Percentiles rank a stretch among this genome's conserved stretches.
Conservation (phyloP, 1,284 basidiomycete genomes). For the Ceratobasidium sp. region DNA sequence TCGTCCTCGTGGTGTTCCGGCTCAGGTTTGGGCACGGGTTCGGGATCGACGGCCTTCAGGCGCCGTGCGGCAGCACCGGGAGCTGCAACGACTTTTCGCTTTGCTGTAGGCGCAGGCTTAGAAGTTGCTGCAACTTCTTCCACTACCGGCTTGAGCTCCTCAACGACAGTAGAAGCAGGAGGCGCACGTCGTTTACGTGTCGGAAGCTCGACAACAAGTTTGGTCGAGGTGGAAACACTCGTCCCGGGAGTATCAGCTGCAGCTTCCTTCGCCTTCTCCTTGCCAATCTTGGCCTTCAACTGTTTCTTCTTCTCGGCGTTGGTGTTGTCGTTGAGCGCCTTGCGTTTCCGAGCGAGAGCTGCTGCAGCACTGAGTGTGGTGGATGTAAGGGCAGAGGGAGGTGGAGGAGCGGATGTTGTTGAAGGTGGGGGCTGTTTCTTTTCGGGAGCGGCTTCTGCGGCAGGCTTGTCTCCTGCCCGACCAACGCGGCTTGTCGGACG, state of each 20-base stretch:
- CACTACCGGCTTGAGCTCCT: background rate
- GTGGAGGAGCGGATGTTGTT: background rate
- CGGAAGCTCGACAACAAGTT: slow-evolving; percentile 29
- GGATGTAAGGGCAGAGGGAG: slow-evolving; percentile 2
- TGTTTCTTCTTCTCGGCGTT: slow-evolving; percentile 35
- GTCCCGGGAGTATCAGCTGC: slow-evolving; percentile 5
- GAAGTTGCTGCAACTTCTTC: background rate
- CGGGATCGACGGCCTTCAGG: background rate
- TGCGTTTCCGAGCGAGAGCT: slow-evolving; percentile 11
- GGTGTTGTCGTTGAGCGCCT: slow-evolving; percentile 23
- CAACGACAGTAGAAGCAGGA: background rate
- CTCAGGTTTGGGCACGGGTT: slow-evolving; percentile 6
- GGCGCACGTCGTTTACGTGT: slow-evolving; percentile 16
- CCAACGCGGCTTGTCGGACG: slow-evolving; percentile 6
- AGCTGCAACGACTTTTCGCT: slow-evolving; percentile 9
- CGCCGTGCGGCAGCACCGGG: background rate
- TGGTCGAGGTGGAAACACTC: slow-evolving; percentile 10
- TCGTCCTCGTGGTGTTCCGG: background rate
- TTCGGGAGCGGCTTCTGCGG: slow-evolving; percentile 1
- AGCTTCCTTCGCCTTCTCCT: slow-evolving; percentile 4
- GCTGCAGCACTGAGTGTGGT: slow-evolving; percentile 29
- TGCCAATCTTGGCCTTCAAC: background rate
- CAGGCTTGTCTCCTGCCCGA: slow-evolving; percentile 12
- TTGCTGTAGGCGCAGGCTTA: slow-evolving; percentile 7
- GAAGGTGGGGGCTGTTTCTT: slow-evolving; percentile 15